Percentiles rank a stretch among this genome's conserved stretches.
These are phyloP conservation scores for Ascochyta rabiei DNA, from an alignment of 2,329 filamentous ascomycete species.

Conservation along the genomic window DNA sequence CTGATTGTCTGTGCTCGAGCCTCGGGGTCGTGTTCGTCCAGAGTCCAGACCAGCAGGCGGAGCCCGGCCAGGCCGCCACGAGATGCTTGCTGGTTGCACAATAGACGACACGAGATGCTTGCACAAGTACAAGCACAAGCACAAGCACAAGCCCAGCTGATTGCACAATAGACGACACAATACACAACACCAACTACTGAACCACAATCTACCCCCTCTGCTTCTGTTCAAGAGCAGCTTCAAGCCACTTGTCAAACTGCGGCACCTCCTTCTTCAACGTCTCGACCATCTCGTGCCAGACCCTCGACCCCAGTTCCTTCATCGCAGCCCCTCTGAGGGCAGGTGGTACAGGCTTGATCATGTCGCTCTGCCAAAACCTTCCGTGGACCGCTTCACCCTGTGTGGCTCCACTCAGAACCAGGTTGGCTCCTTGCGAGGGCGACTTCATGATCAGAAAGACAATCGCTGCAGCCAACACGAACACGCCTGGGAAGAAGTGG, in stretches of 20 bases:
- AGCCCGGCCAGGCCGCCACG: too few relatives aligned
- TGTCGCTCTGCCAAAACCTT: constrained; percentile 46
- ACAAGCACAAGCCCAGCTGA: too few relatives aligned
- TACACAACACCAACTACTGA: background rate
- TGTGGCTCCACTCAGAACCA: constrained; percentile 42
- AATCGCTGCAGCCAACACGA: constrained; percentile 28
- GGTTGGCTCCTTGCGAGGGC: constrained; percentile 38
- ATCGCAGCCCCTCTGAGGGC: constrained; percentile 41
- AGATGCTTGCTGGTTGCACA: background rate
- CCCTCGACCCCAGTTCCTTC: constrained; percentile 32
- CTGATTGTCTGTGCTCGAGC: constrained; percentile 12
- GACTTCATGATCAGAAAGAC: constrained; percentile 33
- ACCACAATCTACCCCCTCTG: background rate
- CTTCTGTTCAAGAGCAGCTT: background rate
- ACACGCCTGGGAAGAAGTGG: constrained; percentile 35
- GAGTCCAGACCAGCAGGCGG: constrained; percentile 1
- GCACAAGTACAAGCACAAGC: background rate
- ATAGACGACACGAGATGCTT: background rate
- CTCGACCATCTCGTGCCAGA: constrained; percentile 45
- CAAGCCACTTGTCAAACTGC: constrained; percentile 9
- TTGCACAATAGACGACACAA: too few relatives aligned
- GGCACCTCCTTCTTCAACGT: constrained; percentile 41
- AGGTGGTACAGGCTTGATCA: constrained; percentile 37
- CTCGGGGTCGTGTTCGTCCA: background rate
- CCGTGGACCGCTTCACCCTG: constrained; percentile 44